A percentile compares a stretch with the other conserved stretches of the same genome.
Evolutionary conservation across 2,329 filamentous ascomycete species (phyloP).

Genomic region (Leptographium wingfieldii): DNA sequence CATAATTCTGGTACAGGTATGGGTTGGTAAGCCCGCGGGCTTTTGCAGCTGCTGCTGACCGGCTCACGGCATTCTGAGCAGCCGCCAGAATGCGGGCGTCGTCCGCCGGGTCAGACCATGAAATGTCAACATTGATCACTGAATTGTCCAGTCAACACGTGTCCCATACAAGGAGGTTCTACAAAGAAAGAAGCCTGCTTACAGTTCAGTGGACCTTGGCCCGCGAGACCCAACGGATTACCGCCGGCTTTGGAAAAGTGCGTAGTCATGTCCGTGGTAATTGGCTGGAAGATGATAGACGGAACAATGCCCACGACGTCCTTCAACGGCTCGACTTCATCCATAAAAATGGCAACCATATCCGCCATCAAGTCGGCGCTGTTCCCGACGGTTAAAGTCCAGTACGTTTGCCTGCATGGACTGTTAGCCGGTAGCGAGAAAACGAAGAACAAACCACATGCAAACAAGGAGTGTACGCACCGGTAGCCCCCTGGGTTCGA

Average conservation of each 20-base stretch:
- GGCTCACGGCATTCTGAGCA: slow-evolving; percentile 11
- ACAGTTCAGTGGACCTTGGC: slow-evolving; percentile 1
- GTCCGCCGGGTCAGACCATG: slow-evolving; percentile 15
- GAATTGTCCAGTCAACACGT: neutral
- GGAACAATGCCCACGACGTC: neutral
- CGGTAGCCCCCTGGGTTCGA: neutral
- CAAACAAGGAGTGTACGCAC: neutral
- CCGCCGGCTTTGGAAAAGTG: slow-evolving; percentile 24
- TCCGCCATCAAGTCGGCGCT: slow-evolving; percentile 9
- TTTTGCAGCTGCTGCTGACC: slow-evolving; percentile 17
- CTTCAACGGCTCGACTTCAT: slow-evolving; percentile 3
- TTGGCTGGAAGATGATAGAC: slow-evolving; percentile 8
- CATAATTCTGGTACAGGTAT: slow-evolving; percentile 32
- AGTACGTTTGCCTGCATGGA: slow-evolving; percentile 1
- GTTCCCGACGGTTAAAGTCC: slow-evolving; percentile 5
- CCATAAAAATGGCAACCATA: slow-evolving; percentile 4
- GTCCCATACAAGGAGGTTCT: neutral
- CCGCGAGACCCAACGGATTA: slow-evolving; percentile 27
- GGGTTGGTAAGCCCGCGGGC: slow-evolving; percentile 18
- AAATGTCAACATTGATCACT: slow-evolving; percentile 12
- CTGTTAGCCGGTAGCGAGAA: neutral
- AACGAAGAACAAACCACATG: neutral
- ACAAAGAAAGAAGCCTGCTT: neutral
- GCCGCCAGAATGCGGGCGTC: slow-evolving; percentile 19
- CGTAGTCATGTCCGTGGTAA: slow-evolving; percentile 17